Conservation (phyloP, 2,329 filamentous ascomycete species). For the Colletotrichum orbiculare region DNA sequence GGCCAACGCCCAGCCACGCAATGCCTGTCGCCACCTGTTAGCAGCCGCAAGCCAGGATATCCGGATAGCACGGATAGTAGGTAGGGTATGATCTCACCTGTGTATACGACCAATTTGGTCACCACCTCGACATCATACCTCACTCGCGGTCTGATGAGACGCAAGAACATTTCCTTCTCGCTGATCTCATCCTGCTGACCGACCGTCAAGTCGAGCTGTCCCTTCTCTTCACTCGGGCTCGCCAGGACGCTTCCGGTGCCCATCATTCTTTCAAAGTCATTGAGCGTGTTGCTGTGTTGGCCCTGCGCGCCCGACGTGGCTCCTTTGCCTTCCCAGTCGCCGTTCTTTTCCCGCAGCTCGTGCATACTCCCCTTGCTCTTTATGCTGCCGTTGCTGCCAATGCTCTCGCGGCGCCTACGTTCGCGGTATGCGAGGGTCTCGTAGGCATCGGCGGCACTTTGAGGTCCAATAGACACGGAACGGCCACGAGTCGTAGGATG, state of each 20-base stretch:
- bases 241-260: conserved; percentile 68
- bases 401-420: conserved; percentile 64
- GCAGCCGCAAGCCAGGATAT: conserved; percentile 19
- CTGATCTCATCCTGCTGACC: conserved; percentile 65
- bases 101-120: conserved; percentile 94
- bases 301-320: conserved; percentile 59
- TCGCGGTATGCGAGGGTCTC: conserved; percentile 94
- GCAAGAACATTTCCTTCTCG: conserved; percentile 85
- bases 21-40: conserved; percentile 69
- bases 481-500: conserved; percentile 77
- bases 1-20: conserved; percentile 81
- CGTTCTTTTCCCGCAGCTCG: conserved; percentile 53
- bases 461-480: conserved; percentile 89
- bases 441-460: conserved; percentile 96
- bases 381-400: conserved; percentile 62
- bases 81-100: conserved; percentile 67
- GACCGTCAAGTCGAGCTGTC: conserved; percentile 49
- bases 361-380: conserved; percentile 56
- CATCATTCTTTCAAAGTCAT: conserved; percentile 80
- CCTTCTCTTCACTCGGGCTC: conserved; percentile 44
- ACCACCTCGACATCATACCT: conserved; percentile 99
- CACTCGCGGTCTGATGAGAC: conserved; percentile 86
- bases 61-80: conserved; percentile 32
- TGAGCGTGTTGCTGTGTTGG: conserved; percentile 54
- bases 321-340: conserved; percentile 51